Percentiles rank a stretch among this genome's conserved stretches.
phyloP scores from a whole-genome alignment of 305 asterid genomes.

The Andrographis paniculata region DNA sequence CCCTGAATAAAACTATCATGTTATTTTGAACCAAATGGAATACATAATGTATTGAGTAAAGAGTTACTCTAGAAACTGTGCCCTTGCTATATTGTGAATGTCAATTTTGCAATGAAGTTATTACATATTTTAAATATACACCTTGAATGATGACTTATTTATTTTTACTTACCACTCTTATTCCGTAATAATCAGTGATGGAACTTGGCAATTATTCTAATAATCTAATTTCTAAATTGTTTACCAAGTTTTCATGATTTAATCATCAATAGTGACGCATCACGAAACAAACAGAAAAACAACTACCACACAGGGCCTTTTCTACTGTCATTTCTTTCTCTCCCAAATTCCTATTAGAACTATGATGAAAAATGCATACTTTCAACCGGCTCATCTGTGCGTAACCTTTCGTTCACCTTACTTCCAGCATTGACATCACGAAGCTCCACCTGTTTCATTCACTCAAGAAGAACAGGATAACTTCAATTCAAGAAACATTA shows the following conservation, averaged over 20 bases:
- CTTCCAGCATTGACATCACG: no score
- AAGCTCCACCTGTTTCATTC: slow-evolving; percentile 42
- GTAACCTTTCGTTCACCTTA: no score
- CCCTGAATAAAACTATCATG: slow-evolving; percentile 39
- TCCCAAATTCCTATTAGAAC: slow-evolving; percentile 3
- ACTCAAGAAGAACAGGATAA: slow-evolving; percentile 23
- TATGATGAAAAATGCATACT: slow-evolving; percentile 41
- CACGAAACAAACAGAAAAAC: not conserved
- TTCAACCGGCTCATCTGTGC: slow-evolving; percentile 25
- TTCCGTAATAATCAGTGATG: no score
- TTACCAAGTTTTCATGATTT: no score
- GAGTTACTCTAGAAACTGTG: slow-evolving; percentile 11
- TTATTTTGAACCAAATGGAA: slow-evolving; percentile 14
- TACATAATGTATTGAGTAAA: not conserved
- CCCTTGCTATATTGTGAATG: not conserved
- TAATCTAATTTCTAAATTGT: no score
- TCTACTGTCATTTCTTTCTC: not conserved
- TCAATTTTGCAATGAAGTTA: slow-evolving; percentile 7
- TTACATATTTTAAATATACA: not conserved
- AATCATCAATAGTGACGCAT: no score
- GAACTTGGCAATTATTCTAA: no score
- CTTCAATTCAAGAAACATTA: slow-evolving; percentile 1
- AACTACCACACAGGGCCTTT: not conserved
- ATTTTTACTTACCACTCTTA: no score
- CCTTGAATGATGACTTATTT: no score